Conservation (phyloP, 1,139 yeast species). For the Debaryomyces nepalensis region DNA sequence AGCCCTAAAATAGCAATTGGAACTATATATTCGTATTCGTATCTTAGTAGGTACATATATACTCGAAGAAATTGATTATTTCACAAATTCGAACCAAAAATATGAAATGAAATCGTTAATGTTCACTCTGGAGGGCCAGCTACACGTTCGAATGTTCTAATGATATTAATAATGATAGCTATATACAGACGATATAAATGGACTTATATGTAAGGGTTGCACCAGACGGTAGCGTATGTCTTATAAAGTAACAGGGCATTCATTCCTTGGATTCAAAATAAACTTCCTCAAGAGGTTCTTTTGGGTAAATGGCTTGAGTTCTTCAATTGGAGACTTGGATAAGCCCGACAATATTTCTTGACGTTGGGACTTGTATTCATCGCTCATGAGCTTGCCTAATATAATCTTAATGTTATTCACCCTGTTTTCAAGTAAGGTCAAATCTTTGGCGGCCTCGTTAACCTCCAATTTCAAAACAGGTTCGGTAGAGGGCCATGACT, state of each 20-base stretch:
- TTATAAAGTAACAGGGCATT: conserved; percentile 34
- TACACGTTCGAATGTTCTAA: no score
- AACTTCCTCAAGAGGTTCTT: conserved; percentile 49
- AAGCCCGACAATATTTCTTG: conserved; percentile 30
- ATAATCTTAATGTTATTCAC: conserved; percentile 34
- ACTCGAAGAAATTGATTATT: no score
- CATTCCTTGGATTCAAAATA: conserved; percentile 42
- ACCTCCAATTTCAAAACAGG: conserved; percentile 42
- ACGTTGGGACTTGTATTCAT: conserved; percentile 31
- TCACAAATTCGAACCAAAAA: no score
- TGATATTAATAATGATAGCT: conserved; percentile 6
- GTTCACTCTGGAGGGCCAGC: no score
- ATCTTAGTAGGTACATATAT: no score
- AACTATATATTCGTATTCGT: no score
- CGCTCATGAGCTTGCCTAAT: conserved; percentile 38
- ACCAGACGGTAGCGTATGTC: background rate
- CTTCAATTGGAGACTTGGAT: conserved; percentile 31
- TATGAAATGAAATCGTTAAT: no score
- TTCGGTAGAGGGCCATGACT: conserved; percentile 60
- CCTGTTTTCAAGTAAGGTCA: conserved; percentile 34
- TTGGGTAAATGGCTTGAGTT: conserved; percentile 32
- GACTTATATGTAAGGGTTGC: conserved; percentile 1
- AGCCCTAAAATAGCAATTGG: no score
- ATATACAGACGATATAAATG: conserved; percentile 7
- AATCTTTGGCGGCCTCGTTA: conserved; percentile 28